These are phyloP conservation scores for Cladosporium sp. DNA, from an alignment of 2,329 filamentous ascomycete genomes.

Conservation along the genomic window DNA sequence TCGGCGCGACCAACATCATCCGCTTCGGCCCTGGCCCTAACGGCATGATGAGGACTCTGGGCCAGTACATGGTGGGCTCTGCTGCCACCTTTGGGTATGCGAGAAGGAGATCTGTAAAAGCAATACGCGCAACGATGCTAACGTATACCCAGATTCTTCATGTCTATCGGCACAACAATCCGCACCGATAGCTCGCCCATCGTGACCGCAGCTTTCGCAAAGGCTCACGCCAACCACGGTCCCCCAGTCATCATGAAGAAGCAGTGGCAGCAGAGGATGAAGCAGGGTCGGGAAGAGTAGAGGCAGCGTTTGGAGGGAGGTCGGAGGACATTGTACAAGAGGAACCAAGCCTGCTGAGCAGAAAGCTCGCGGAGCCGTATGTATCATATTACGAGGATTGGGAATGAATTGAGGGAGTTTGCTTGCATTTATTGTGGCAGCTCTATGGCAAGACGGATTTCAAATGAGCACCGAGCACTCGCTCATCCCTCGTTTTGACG, in stretches of 20 bases:
- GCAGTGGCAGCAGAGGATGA: constrained; percentile 34
- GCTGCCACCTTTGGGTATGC: constrained; percentile 91
- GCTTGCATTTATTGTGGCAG: not conserved
- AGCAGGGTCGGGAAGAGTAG: constrained; percentile 15
- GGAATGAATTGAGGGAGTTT: not conserved
- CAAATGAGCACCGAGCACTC: too few species aligned
- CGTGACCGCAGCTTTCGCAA: constrained; percentile 72
- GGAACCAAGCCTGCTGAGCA: not conserved
- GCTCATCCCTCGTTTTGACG: not conserved
- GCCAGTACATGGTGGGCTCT: constrained; percentile 95
- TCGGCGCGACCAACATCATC: constrained; percentile 88
- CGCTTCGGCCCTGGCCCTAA: constrained; percentile 91
- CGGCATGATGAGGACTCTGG: constrained; percentile 88
- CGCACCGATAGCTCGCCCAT: constrained; percentile 83
- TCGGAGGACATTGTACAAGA: not conserved
- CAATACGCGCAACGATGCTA: constrained; percentile 21
- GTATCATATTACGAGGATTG: constrained; percentile 11
- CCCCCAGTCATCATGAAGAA: constrained; percentile 69
- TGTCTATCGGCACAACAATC: constrained; percentile 97
- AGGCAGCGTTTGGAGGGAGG: not conserved
- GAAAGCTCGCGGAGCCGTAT: constrained; percentile 2
- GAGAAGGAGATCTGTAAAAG: too few species aligned
- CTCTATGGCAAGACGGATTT: not conserved
- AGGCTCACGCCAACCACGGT: constrained; percentile 59
- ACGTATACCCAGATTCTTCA: constrained; percentile 71